Conservation (phyloP, 2,329 filamentous ascomycete genomes). For the Aspergillus costaricaensis region DNA sequence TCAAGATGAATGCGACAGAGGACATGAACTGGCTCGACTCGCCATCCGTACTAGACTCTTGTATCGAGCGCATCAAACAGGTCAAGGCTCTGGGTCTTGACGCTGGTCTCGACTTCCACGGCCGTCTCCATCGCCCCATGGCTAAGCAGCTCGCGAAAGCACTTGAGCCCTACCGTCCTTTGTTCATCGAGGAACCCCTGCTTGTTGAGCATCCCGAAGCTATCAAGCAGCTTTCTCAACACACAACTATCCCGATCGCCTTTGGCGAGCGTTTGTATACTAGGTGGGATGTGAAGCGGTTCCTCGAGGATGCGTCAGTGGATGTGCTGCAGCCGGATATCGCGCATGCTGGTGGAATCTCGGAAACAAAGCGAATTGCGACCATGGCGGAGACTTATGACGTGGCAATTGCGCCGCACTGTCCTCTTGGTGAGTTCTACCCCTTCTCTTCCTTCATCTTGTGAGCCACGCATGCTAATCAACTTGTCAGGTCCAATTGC, state of each 20-base stretch:
- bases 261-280: conserved; percentile 72
- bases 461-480: not conserved
- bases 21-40: conserved; percentile 77
- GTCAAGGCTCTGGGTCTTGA: conserved; percentile 73
- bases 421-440: conserved; percentile 55
- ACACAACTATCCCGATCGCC: conserved; percentile 66
- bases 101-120: conserved; percentile 76
- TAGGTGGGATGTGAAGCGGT: conserved; percentile 72
- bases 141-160: conserved; percentile 71
- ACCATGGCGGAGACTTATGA: conserved; percentile 73
- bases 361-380: conserved; percentile 69
- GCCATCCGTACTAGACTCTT: conserved; percentile 62
- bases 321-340: conserved; percentile 76
- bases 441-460: no score
- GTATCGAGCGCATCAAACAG: conserved; percentile 66
- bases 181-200: conserved; percentile 76
- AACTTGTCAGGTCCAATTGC: conserved; percentile 61
- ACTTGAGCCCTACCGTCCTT: conserved; percentile 66
- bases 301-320: conserved; percentile 67
- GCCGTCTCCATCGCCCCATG: conserved; percentile 75
- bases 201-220: conserved; percentile 69
- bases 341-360: conserved; percentile 70
- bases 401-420: conserved; percentile 72
- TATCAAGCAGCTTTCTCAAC: conserved; percentile 61
- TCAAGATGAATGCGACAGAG: conserved; percentile 81